Evolutionary conservation across 768 basidiomycete genomes (phyloP).

Genomic region (Suillus discolor): DNA sequence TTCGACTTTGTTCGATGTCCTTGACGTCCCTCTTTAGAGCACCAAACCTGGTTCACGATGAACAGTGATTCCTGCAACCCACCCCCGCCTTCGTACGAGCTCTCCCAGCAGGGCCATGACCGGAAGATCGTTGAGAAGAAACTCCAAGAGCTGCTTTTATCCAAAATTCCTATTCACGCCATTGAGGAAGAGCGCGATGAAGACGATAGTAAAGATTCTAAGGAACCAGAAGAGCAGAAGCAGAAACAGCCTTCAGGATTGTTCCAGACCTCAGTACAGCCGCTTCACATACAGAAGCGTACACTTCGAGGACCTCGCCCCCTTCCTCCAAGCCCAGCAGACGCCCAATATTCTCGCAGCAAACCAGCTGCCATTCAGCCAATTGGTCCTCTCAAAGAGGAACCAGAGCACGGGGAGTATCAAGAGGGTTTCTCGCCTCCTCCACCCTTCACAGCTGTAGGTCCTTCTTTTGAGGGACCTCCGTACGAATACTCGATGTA

Average conservation of each 20-base stretch:
- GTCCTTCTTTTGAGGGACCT: conserved; percentile 41
- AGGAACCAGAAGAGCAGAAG: conserved; percentile 4
- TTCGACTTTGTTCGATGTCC: conserved; percentile 8
- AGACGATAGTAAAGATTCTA: conserved; percentile 17
- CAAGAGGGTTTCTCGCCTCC: conserved; percentile 26
- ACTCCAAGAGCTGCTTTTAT: conserved; percentile 13
- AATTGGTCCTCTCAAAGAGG: conserved; percentile 13
- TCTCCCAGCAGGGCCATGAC: conserved; percentile 46
- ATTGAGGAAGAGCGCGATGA: conserved; percentile 22
- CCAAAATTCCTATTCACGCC: conserved; percentile 17
- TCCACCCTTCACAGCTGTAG: conserved; percentile 35
- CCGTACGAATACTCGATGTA: conserved; percentile 31
- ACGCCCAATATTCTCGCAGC: background rate
- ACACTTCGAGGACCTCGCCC: conserved; percentile 21
- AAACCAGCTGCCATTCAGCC: background rate
- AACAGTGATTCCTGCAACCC: conserved; percentile 26
- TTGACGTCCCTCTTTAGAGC: conserved; percentile 4
- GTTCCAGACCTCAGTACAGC: conserved; percentile 6
- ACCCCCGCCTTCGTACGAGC: conserved; percentile 46
- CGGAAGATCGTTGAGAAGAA: conserved; percentile 44
- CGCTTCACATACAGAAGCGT: conserved; percentile 16
- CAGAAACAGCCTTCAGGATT: conserved; percentile 8
- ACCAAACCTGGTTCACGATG: conserved; percentile 19
- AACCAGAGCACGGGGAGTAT: conserved; percentile 6
- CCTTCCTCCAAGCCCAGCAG: conserved; percentile 27